Evolutionary conservation across 148 eudicot species (phyloP), one percentile per base, ranked within the genome.

Genomic region (Fagopyrum tataricum): DNA sequence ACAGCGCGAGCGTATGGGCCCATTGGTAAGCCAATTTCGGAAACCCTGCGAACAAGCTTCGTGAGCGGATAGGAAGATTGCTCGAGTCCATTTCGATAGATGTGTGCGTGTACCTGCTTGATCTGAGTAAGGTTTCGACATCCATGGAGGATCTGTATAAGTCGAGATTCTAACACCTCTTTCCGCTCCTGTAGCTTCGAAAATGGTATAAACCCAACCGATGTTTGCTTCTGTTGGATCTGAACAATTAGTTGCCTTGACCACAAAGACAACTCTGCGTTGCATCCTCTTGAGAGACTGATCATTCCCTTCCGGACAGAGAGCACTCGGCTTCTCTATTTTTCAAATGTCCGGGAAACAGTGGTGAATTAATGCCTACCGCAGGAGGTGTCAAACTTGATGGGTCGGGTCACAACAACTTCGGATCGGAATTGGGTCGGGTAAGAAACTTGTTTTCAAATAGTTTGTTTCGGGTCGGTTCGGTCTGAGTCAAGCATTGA

Each of bases 1-100:
- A 82, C 71, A 7, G 66, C 59, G 31, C 39, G 75, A 4, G 85
- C 48, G 79, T 87, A 87, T 2, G 48, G 21, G 13, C 73, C 75
- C 52, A 78, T 75, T 7, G 82, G 75, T 44, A 53, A 20, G 49
- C 74, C 75, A 58, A 82, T 76, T 6, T 78, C 76, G 39, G 87
- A 80, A 74, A 87, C 79, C 23, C 72, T 78, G 55, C 87, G 88
- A 53, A 87, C 75, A 47, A 87, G 76, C 64, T 85, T 85, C 73
- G 91, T 77, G 70, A 87, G 56, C 39, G 81, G 75, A 51, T 40
- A 87, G 75, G 80, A 79, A 66, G 72, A 78, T 56, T 83, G 79
- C 8, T 81, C 69, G 23, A 85, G 76, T 5, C 85, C 86, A 1
- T 6, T 48, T 44, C 79, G 78, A 53, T 81, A 72, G 44, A 85